These are phyloP conservation scores for Penicillium dipodomyicola DNA, from an alignment of 495 filamentous ascomycete genomes.

Conservation along the genomic window DNA sequence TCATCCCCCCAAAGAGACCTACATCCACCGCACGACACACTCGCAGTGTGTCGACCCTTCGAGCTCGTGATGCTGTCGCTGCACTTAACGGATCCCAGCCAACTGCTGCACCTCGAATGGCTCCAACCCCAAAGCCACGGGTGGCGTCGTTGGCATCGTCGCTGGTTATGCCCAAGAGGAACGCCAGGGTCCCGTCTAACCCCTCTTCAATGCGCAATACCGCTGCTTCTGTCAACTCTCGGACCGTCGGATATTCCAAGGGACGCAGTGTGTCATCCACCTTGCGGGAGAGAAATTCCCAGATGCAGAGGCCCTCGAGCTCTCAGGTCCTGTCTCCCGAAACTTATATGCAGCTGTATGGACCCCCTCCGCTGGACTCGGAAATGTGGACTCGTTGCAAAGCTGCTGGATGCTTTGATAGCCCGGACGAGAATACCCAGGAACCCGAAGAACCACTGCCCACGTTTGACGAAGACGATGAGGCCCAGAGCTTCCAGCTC, in stretches of 20 bases:
- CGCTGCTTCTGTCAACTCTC: constrained; percentile 64
- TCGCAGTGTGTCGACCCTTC: constrained; percentile 44
- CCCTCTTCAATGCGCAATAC: constrained; percentile 56
- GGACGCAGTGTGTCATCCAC: constrained; percentile 62
- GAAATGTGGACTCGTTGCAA: constrained; percentile 45
- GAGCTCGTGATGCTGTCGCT: constrained; percentile 53
- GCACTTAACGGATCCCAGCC: constrained; percentile 48
- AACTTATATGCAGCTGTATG: constrained; percentile 46
- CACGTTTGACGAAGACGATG: constrained; percentile 43
- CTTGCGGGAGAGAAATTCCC: constrained; percentile 33
- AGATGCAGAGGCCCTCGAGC: constrained; percentile 18
- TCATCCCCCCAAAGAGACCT: constrained; percentile 29
- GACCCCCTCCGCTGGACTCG: constrained; percentile 39
- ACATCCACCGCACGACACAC: constrained; percentile 24
- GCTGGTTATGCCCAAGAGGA: constrained; percentile 43
- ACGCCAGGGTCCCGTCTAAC: constrained; percentile 38
- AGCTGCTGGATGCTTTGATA: constrained; percentile 39
- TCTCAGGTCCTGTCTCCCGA: constrained; percentile 38
- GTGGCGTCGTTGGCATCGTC: constrained; percentile 33
- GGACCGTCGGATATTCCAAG: constrained; percentile 76
- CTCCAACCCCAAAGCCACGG: constrained; percentile 42
- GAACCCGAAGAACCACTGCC: constrained; percentile 32
- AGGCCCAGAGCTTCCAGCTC: constrained; percentile 44
- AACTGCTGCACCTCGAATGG: constrained; percentile 36
- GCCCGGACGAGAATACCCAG: constrained; percentile 21